Evolutionary conservation across 306 rosid genomes (phyloP), one percentile per base, ranked within the genome.

Genomic region (Glycyrrhiza uralensis): DNA sequence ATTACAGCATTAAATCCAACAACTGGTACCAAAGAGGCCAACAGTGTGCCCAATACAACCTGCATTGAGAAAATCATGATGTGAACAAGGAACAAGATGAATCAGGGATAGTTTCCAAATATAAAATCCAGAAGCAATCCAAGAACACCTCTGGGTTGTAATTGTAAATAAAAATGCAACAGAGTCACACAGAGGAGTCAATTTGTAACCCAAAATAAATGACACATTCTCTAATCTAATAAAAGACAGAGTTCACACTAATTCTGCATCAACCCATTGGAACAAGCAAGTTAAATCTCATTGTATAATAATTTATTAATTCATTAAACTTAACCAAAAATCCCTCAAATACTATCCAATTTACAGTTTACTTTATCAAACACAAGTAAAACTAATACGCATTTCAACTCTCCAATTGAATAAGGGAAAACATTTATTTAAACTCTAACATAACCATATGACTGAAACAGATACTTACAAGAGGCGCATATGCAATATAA

Each of bases 1-100:
- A 95, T 85, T 42, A 95, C 96, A 29, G 99, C 99, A 76, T 95
- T 95, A 60, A 95, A 95, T 67, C 99, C 99, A 77, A 95, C 99
- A 26, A 95, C 99, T 5, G 99, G 99, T 42, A 95, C 99, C 86
- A 95, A 77, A 8, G 99, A 57, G 50, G 99, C 99, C 84, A 95
- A 79, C 52, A 91, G 76, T 12, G 99, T 95, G 77, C 99, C 99
- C 77, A 95, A 69, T 50, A 95, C 81, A 76, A 95, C 89, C 99
- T 95, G 90, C 83, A 84, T 58, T 15, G 6, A 72, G 19, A 51
- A 82, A 70, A 79, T 22, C 36, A 65, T 6, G 22, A 75, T 39
- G 80, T 71, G 74, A 80, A 76, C 32, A 41, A 51, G 69, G 71
- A 72, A 71, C 62, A 79, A 66, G 66, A 69, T 17, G 30, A 33